phyloP scores from a whole-genome alignment of 495 filamentous ascomycete genomes.

The Letharia columbiana region DNA sequence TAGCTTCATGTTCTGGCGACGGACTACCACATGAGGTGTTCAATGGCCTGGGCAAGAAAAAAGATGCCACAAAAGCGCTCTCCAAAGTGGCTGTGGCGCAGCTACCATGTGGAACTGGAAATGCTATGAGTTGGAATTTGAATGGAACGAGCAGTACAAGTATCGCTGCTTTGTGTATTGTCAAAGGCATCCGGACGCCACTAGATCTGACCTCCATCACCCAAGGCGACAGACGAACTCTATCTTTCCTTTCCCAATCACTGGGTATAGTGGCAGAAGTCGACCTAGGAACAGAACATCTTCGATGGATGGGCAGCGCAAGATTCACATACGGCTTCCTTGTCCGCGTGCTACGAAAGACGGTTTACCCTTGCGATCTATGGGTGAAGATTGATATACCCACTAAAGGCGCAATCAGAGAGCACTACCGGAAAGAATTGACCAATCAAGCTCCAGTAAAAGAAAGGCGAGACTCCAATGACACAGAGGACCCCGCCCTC shows the following conservation, averaged over 20 bases:
- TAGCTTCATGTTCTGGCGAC: constrained; percentile 87
- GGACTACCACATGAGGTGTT: constrained; percentile 89
- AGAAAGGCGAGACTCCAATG: constrained; percentile 19
- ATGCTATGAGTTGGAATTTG: constrained; percentile 86
- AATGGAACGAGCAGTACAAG: constrained; percentile 71
- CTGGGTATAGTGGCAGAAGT: constrained; percentile 83
- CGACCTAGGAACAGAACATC: constrained; percentile 79
- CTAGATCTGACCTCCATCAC: constrained; percentile 84
- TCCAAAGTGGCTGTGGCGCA: constrained; percentile 76
- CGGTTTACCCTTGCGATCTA: constrained; percentile 80
- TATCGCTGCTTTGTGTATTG: constrained; percentile 66
- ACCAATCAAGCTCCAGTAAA: constrained; percentile 28
- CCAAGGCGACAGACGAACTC: constrained; percentile 58
- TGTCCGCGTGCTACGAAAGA: constrained; percentile 58
- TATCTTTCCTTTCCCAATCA: constrained; percentile 88
- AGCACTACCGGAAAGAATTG: constrained; percentile 55
- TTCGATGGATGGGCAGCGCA: constrained; percentile 83
- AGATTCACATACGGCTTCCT: constrained; percentile 83
- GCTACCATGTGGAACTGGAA: constrained; percentile 86
- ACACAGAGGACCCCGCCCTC: constrained; percentile 31
- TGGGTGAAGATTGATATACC: constrained; percentile 70
- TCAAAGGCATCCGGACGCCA: constrained; percentile 76
- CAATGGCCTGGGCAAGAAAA: constrained; percentile 74
- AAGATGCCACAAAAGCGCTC: constrained; percentile 66
- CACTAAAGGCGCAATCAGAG: constrained; percentile 66